Evolutionary conservation across 1,284 basidiomycete genomes (phyloP).

Genomic region (Phlebopus sp.): DNA sequence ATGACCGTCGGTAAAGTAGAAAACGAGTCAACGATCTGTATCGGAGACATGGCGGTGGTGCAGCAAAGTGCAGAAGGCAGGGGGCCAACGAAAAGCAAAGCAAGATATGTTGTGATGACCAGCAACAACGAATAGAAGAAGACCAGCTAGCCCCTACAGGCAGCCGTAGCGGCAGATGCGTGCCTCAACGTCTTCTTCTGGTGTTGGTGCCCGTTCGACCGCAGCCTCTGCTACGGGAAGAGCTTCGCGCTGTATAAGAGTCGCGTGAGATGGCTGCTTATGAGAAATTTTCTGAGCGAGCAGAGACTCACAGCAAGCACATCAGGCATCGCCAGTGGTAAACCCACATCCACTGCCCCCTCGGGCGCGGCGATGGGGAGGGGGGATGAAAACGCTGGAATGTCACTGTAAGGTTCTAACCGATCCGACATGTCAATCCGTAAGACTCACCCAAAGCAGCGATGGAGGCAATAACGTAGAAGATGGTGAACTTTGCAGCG

Average conservation of each 20-base stretch:
- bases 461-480: slow-evolving; percentile 30
- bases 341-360: neutral
- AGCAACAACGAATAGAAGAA: neutral
- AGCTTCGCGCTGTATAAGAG: slow-evolving; percentile 18
- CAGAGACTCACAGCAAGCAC: slow-evolving; percentile 16
- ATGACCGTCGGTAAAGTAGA: neutral
- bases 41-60: neutral
- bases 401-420: neutral
- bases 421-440: neutral
- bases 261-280: slow-evolving; percentile 6
- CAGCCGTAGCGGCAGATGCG: slow-evolving; percentile 15
- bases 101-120: neutral
- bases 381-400: slow-evolving; percentile 25
- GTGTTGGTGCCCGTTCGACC: slow-evolving; percentile 11
- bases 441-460: slow-evolving; percentile 22
- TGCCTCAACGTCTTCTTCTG: slow-evolving; percentile 10
- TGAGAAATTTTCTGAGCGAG: too few relatives aligned
- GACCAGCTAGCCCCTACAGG: slow-evolving; percentile 3
- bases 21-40: slow-evolving; percentile 1
- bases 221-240: slow-evolving; percentile 7
- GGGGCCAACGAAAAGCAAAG: neutral
- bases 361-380: slow-evolving; percentile 20
- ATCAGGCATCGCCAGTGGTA: neutral
- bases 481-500: slow-evolving; percentile 21
- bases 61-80: neutral